Evolutionary conservation across 768 basidiomycete species (phyloP).

Genomic region (Kwoniella heveanensis): DNA sequence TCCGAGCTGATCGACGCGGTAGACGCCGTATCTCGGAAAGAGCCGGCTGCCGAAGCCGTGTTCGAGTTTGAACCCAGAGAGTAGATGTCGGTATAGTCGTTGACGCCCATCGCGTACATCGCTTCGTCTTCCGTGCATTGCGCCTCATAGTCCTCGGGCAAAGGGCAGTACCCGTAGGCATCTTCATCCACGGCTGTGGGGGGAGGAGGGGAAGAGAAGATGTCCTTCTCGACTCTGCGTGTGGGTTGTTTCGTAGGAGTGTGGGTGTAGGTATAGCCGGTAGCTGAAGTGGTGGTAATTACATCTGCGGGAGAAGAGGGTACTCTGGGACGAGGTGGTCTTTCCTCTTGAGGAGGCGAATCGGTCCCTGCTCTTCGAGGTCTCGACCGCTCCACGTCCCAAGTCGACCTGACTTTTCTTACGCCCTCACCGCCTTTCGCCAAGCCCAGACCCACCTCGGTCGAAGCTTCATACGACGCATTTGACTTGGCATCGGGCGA

Average conservation of each 20-base stretch:
- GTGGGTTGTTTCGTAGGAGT: conserved; percentile 6
- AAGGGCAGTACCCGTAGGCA: conserved; percentile 41
- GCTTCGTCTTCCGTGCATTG: conserved; percentile 42
- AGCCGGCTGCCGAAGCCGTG: conserved; percentile 10
- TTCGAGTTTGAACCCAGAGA: conserved; percentile 20
- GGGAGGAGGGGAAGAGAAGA: conserved; percentile 12
- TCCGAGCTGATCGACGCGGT: not conserved
- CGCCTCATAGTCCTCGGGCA: conserved; percentile 48
- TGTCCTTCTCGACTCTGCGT: not conserved
- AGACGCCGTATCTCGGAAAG: conserved; percentile 3
- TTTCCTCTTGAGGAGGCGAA: conserved; percentile 35
- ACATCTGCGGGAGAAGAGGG: conserved; percentile 14
- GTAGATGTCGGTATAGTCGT: conserved; percentile 24
- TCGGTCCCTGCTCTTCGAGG: conserved; percentile 19
- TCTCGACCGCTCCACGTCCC: conserved; percentile 27
- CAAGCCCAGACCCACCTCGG: conserved; percentile 36
- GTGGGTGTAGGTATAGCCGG: conserved; percentile 12
- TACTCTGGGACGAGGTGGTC: conserved; percentile 21
- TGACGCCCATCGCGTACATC: conserved; percentile 24
- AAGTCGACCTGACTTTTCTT: conserved; percentile 37
- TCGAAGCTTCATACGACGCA: conserved; percentile 18
- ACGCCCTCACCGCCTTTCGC: conserved; percentile 44
- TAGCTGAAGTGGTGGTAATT: conserved; percentile 3
- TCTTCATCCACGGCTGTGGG: conserved; percentile 33
- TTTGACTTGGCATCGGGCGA: conserved; percentile 21